phyloP scores from a whole-genome alignment of 805 yeast species.

The Cyberlindnera mycetangii region DNA sequence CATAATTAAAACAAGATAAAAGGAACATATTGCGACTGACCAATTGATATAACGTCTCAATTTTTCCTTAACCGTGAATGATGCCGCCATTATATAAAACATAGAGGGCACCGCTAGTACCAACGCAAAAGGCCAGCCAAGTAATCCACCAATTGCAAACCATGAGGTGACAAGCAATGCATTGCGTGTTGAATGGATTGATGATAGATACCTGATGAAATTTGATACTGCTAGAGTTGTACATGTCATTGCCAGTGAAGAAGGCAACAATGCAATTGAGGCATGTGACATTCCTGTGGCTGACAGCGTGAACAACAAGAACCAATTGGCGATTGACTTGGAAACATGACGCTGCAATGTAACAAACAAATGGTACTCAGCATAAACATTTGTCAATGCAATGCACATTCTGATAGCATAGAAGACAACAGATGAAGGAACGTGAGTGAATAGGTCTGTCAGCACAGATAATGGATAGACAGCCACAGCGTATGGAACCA shows the following conservation, averaged over 20 bases:
- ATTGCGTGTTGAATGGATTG: constrained; percentile 15
- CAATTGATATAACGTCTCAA: constrained; percentile 20
- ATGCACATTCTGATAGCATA: constrained; percentile 49
- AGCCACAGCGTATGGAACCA: constrained; percentile 41
- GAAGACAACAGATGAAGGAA: constrained; percentile 37
- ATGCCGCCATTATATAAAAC: constrained; percentile 18
- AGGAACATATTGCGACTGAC: constrained; percentile 25
- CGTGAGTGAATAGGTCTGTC: constrained; percentile 4
- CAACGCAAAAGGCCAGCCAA: constrained; percentile 91
- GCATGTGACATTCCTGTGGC: constrained; percentile 90
- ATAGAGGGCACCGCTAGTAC: constrained; percentile 54
- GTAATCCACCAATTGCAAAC: constrained; percentile 63
- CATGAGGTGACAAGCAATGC: constrained; percentile 37
- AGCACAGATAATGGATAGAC: constrained; percentile 21
- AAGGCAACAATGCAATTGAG: constrained; percentile 80
- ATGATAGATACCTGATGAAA: constrained; percentile 31
- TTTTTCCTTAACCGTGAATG: constrained; percentile 4
- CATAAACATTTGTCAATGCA: constrained; percentile 37
- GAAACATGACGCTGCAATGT: constrained; percentile 34
- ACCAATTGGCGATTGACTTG: constrained; percentile 45
- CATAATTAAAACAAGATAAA: constrained; percentile 30
- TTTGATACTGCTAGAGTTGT: constrained; percentile 42
- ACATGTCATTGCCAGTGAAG: constrained; percentile 67
- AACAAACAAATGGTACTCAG: constrained; percentile 53
- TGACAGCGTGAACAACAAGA: constrained; percentile 55